Evolutionary conservation across 495 filamentous ascomycete species (phyloP), one percentile per base, ranked within the genome.

Genomic region (Penicillium cataractarum): DNA sequence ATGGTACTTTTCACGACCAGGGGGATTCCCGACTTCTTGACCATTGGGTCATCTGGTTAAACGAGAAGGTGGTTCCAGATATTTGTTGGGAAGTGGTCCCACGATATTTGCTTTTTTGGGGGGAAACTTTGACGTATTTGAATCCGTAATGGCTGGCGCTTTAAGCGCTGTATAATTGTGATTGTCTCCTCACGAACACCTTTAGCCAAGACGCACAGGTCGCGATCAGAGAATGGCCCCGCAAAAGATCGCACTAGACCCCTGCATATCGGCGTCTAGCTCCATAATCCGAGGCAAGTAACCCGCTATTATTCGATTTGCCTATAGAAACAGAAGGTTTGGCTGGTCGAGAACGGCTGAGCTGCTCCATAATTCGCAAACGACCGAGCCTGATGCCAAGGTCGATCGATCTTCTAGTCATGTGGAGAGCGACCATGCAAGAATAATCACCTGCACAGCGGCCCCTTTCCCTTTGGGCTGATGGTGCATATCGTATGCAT

Each of bases 141-240:
- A 19, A 19, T 50, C 42, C 33, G 26, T 39, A 13, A 39, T 57
- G 17, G 35, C 54, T 57, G 33, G 46, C 60, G 60, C 60, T 58
- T 21, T 53, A 63, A 49, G 60, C 60, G 60, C 60, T 12, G 51
- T 21, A 12, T 54, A 35, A 32, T 61, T 53, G 32, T 6, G 37
- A 26, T 2, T 22, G 51, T 57, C 53, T 40, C 53, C 32, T n/a
- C 29, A 21, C 52, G 0, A 12, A 39, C 13, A 15, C 35, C 13
- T 39, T 46, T 46, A 21, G 19, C 21, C 39, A 40, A 42, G 17
- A 17, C 32, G 52, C 60, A 56, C 53, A 44, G 40, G 37, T 22
- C 46, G 19, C 9, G 19, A 48, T 46, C 29, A 17, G 32, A 50
- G 21, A 35, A 6, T 26, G 15, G 27, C 42, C 60, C 58, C 58